These are phyloP conservation scores for Gentiana macrophylla DNA, from an alignment of 257 asterid species.

Conservation along the genomic window DNA sequence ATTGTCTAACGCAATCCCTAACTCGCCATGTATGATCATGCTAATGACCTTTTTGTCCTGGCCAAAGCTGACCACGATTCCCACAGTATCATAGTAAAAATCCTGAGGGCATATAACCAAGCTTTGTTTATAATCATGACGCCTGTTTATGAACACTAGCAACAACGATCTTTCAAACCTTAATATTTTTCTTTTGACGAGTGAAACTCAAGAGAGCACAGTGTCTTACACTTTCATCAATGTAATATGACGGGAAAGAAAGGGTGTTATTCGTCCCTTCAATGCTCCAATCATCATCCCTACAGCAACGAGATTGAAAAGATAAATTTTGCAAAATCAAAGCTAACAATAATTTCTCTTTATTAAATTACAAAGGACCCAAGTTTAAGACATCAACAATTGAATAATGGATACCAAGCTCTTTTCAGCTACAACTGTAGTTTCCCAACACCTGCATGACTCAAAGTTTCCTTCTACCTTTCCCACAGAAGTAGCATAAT, in stretches of 20 bases:
- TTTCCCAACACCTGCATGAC: too few relatives aligned
- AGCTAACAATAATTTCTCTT: neutral
- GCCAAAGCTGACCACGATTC: neutral
- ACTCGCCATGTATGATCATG: neutral
- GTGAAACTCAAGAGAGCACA: conserved; percentile 7
- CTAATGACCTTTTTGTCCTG: neutral
- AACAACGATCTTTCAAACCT: too few relatives aligned
- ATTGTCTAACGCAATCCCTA: neutral
- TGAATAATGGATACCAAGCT: neutral
- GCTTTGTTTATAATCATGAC: neutral
- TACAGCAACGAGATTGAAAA: conserved; percentile 28
- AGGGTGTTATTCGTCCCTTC: conserved; percentile 76
- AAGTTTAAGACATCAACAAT: conserved; percentile 1
- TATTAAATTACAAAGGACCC: neutral
- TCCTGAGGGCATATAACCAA: neutral
- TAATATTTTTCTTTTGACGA: neutral
- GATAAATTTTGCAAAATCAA: neutral
- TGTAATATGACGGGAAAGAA: conserved; percentile 94
- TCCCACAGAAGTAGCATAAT: too few relatives aligned
- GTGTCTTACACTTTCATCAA: conserved; percentile 90
- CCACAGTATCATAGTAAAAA: neutral
- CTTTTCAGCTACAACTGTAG: too few relatives aligned
- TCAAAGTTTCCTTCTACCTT: too few relatives aligned
- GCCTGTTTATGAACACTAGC: neutral
- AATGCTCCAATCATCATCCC: conserved; percentile 87